phyloP scores from a whole-genome alignment of 306 rosid species.

The Vigna radiata region DNA sequence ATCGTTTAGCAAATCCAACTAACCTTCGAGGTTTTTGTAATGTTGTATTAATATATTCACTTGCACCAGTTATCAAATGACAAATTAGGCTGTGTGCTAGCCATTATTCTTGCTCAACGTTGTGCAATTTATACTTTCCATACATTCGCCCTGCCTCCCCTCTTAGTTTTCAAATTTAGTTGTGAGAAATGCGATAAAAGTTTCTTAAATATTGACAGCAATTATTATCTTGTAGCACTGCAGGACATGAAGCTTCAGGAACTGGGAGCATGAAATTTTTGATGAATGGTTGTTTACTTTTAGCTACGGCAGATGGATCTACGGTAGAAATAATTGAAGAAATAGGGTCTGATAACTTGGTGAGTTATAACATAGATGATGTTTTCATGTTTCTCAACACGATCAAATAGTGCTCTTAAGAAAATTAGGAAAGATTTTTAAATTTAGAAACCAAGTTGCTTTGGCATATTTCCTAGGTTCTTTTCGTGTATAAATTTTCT shows the following conservation, averaged over 20 bases:
- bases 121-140: conserved; percentile 16
- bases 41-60: conserved; percentile 15
- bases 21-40: not conserved
- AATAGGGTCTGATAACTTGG: conserved; percentile 75
- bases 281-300: conserved; percentile 79
- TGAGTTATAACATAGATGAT: conserved; percentile 41
- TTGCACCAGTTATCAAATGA: not conserved
- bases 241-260: conserved; percentile 81
- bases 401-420: not conserved
- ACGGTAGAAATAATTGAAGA: conserved; percentile 75
- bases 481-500: conserved; percentile 14
- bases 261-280: conserved; percentile 81
- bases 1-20: not conserved
- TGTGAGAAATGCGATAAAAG: conserved; percentile 21
- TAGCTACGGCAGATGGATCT: conserved; percentile 79
- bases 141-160: not conserved
- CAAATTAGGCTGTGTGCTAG: conserved; percentile 12
- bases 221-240: conserved; percentile 61
- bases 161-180: not conserved
- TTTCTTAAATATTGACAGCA: conserved; percentile 40
- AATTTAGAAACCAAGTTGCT: conserved; percentile 26
- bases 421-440: conserved; percentile 22
- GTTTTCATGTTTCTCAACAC: conserved; percentile 35
- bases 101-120: conserved; percentile 32
- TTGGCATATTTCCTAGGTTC: conserved; percentile 21